Base-by-base conservation (phyloP, 108 stramenopile genomes). In the Epipyxis sp. region DNA sequence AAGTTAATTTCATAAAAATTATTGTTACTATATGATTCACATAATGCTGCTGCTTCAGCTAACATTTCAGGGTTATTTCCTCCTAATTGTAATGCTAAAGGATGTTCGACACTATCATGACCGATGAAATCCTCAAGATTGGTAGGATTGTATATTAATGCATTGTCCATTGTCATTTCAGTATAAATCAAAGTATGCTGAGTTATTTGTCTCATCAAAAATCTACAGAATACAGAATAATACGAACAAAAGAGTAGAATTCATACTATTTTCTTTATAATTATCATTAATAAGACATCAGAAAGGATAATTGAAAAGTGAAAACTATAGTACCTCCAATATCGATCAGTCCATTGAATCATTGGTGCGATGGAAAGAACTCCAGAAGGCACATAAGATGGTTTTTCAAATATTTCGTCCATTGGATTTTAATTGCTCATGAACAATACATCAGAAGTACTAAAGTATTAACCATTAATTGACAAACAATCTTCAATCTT, bases 131-230 rank as follows among this genome's bases (percentile, higher is more conserved):
- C 6, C 20, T 40, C 67, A 0, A 78, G 67, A 1, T 45, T 0
- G 2, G 1, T 2, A 40, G 62, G 29, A 37, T 78, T 68, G 59
- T 78, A 20, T 29, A 68, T n/a, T 0, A 78, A 25, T 0, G 78
- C 65, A 65, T 50, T 78, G 32, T 57, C 78, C 20, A 57, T 62
- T 1, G 68, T 59, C 78, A 78, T 78, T 37, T 78, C 78, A 1
- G 54, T 78, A 65, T 78, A 78, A 1, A 78, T 2, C 1, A 78
- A 32, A 37, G 78, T 78, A 37, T 69, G 58, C 0, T 67, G 1
- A 16, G 78, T 32, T 13, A 78, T 41, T 1, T 0, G 30, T 2
- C 78, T 59, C 54, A 62, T 35, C 1, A 68, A 1, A 3, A n/a
- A n/a, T n/a, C n/a, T n/a, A n/a, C n/a, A n/a, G n/a, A n/a, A n/a